These are phyloP conservation scores for Acanthamoeba healyi DNA, from an alignment of 208 protist genomes.

Conservation along the genomic window DNA sequence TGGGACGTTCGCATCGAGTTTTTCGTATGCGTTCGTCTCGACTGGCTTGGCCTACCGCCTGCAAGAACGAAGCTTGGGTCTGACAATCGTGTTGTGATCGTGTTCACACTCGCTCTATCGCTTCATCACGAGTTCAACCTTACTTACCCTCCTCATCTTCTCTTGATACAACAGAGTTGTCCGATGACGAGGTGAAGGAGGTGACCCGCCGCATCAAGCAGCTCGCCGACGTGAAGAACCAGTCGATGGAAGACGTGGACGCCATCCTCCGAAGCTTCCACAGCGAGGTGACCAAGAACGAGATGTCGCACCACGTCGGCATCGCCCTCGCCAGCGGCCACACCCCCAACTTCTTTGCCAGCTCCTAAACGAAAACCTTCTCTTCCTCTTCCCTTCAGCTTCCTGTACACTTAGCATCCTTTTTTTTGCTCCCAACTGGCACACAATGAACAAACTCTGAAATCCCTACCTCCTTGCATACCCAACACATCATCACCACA, in stretches of 20 bases:
- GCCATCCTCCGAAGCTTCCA: slow-evolving; percentile 62
- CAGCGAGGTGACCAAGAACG: slow-evolving; percentile 67
- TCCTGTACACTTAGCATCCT: neutral
- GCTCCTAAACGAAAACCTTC: neutral
- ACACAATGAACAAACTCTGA: too few relatives aligned
- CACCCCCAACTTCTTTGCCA: slow-evolving; percentile 64
- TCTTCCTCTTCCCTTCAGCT: too few relatives aligned
- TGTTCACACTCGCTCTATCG: neutral
- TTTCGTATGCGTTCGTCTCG: slow-evolving; percentile 19
- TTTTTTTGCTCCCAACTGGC: neutral
- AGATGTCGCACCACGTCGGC: slow-evolving; percentile 63
- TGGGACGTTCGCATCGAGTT: neutral
- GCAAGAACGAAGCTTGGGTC: slow-evolving; percentile 67
- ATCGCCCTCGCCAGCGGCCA: slow-evolving; percentile 56
- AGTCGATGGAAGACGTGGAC: slow-evolving; percentile 73
- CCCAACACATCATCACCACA: too few relatives aligned
- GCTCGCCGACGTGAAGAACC: slow-evolving; percentile 65
- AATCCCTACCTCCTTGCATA: too few relatives aligned
- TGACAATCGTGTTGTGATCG: neutral
- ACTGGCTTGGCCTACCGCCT: slow-evolving; percentile 16
- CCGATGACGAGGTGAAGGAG: slow-evolving; percentile 75
- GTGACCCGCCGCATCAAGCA: slow-evolving; percentile 73
- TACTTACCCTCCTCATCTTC: neutral
- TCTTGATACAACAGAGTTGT: slow-evolving; percentile 7
- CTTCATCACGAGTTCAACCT: too few relatives aligned